phyloP scores from a whole-genome alignment of 1,139 yeast genomes.

The Entelexis paramagnoliae region DNA sequence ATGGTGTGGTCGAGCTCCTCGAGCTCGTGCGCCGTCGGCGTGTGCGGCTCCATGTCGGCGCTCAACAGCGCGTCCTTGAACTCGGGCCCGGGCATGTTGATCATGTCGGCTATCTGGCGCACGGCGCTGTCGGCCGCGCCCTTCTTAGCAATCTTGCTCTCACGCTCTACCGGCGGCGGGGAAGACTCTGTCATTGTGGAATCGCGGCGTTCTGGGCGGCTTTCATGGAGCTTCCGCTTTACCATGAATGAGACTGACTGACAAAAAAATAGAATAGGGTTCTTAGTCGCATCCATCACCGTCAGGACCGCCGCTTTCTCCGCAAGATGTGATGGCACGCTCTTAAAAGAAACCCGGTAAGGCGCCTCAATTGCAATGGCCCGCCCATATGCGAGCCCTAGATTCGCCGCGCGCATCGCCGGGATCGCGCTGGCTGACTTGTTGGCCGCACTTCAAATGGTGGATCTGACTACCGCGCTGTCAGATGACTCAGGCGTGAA shows the following conservation, averaged over 20 bases:
- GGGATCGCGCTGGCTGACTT: not conserved
- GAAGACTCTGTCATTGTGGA: not conserved
- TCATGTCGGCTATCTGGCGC: not conserved
- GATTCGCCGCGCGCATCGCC: not conserved
- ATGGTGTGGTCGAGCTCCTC: constrained; percentile 41
- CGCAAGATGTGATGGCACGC: not conserved
- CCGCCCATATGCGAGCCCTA: not conserved
- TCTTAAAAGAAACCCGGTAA: not conserved
- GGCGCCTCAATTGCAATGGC: not conserved
- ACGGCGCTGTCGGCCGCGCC: not conserved
- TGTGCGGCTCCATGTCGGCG: not conserved
- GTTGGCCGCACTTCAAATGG: not conserved
- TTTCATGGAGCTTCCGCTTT: constrained; percentile 3
- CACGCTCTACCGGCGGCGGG: not conserved
- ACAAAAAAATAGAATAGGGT: constrained; percentile 3
- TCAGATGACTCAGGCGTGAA: not conserved
- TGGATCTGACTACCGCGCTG: not conserved
- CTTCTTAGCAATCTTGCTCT: not conserved
- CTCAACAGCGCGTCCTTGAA: constrained; percentile 6
- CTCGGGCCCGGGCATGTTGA: constrained; percentile 13
- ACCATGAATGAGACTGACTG: not conserved
- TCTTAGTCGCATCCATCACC: not conserved
- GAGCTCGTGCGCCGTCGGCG: constrained; percentile 16
- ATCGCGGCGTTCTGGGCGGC: not conserved
- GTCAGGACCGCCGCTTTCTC: not conserved